Evolutionary conservation across 345 rosid species (phyloP), one percentile per base, ranked within the genome.

Genomic region (Viola odorata): DNA sequence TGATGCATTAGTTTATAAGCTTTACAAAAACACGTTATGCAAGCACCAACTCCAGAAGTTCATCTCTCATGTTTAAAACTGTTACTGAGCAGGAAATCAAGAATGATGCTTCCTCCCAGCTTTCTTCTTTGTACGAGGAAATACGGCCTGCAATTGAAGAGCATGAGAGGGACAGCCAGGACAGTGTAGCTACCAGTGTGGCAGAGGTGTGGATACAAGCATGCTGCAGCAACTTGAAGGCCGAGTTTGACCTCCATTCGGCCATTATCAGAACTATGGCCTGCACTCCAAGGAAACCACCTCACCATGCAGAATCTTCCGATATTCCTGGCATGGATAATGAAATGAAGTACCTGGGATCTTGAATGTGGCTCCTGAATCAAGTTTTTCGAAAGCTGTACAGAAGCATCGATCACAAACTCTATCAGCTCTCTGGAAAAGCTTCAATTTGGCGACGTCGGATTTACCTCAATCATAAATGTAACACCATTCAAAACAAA

Each of bases 151-250:
- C 91, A 7, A 88, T 94, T 42, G 97, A 94, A 74, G 96, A 94
- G 72, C 92, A 90, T 44, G 99, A 88, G 67, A 86, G 95, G 81
- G 99, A 94, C 67, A 94, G 70, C 79, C 96, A 94, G 72, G 99
- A 90, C 65, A 81, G 81, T 64, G 91, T 88, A 39, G 88, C 99
- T 3, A 90, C 99, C 40, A 83, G 90, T 47, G 91, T 94, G 53
- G 99, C 96, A 2, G 99, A 94, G 84, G 90, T 88, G 69, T 94
- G 99, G 99, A 90, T 94, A 37, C 82, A 85, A 77, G 96, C 89
- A 38, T 75, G 89, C 81, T 90, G 97, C 69, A 6, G 57, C 41
- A 88, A 88, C 63, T 73, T 90, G 63, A 94, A 85, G 81, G 83
- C 88, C 7, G 96, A 94, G 81, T 94, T 94, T 57, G 85, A 90